Conservation (phyloP, 108 stramenopile species). For the Cylindrotheca closterium region DNA sequence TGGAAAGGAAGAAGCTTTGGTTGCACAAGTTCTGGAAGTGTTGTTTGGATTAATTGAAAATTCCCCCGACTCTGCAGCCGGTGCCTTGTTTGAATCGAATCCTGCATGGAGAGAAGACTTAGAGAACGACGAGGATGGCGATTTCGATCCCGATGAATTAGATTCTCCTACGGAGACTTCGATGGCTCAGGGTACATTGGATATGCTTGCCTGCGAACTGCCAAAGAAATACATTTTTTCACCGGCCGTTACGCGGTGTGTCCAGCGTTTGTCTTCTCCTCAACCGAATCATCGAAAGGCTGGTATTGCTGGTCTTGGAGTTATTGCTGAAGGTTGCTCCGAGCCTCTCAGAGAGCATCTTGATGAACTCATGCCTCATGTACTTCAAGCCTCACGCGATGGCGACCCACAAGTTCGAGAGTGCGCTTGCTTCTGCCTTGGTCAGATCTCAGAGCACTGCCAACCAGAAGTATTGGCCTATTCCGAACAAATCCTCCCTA, state of each 20-base stretch:
- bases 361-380: slow-evolving; percentile 77
- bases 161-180: slow-evolving; percentile 88
- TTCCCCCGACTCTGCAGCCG: slow-evolving; percentile 87
- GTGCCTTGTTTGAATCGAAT: slow-evolving; percentile 91
- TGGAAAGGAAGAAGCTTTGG: slow-evolving; percentile 73
- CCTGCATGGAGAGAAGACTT: slow-evolving; percentile 83
- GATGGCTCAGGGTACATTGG: slow-evolving; percentile 94
- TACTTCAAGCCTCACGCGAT: slow-evolving; percentile 83
- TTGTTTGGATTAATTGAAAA: slow-evolving; percentile 89
- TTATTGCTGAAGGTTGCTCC: slow-evolving; percentile 93
- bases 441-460: slow-evolving; percentile 96
- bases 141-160: slow-evolving; percentile 70
- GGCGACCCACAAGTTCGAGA: slow-evolving; percentile 88
- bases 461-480: slow-evolving; percentile 95
- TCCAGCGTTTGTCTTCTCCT: slow-evolving; percentile 71
- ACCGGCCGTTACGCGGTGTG: slow-evolving; percentile 82
- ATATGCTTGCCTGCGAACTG: slow-evolving; percentile 94
- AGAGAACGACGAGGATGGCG: slow-evolving; percentile 70
- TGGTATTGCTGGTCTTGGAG: slow-evolving; percentile 93
- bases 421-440: slow-evolving; percentile 96
- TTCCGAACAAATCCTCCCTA: slow-evolving; percentile 89
- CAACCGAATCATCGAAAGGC: slow-evolving; percentile 90
- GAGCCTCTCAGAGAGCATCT: slow-evolving; percentile 84
- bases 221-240: slow-evolving; percentile 94
- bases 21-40: slow-evolving; percentile 71